phyloP scores from a whole-genome alignment of 2,329 filamentous ascomycete genomes.

The Epichloe sp. region DNA sequence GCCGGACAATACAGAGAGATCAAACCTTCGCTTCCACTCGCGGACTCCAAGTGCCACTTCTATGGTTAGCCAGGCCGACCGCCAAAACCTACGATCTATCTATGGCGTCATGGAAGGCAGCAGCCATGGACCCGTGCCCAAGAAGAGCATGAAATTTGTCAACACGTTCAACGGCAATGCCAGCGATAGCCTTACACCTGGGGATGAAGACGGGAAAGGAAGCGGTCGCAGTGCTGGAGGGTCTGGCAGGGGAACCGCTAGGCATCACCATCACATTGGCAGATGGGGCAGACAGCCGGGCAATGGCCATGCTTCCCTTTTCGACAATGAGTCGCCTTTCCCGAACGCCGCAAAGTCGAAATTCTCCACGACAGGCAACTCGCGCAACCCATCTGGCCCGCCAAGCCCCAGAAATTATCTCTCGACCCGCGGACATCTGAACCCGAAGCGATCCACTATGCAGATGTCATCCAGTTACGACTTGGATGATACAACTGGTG shows the following conservation, averaged over 20 bases:
- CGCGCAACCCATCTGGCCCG: slow-evolving; percentile 53
- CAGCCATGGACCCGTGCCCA: slow-evolving; percentile 31
- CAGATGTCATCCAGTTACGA: slow-evolving; percentile 58
- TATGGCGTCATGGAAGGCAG: slow-evolving; percentile 52
- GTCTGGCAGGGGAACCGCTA: slow-evolving; percentile 50
- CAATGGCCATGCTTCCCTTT: slow-evolving; percentile 56
- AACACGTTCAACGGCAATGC: slow-evolving; percentile 58
- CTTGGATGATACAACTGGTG: slow-evolving; percentile 64
- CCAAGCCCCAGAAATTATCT: slow-evolving; percentile 52
- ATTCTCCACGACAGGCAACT: slow-evolving; percentile 29
- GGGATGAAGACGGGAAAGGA: slow-evolving; percentile 55
- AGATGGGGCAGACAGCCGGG: slow-evolving; percentile 60
- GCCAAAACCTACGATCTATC: slow-evolving; percentile 48
- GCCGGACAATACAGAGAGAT: slow-evolving; percentile 47
- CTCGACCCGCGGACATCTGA: slow-evolving; percentile 18
- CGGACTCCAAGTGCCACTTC: slow-evolving; percentile 91
- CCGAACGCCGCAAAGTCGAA: slow-evolving; percentile 52
- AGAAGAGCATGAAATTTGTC: slow-evolving; percentile 94
- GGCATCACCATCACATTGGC: slow-evolving; percentile 63
- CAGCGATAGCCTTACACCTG: slow-evolving; percentile 36
- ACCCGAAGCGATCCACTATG: slow-evolving; percentile 37
- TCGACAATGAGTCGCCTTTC: slow-evolving; percentile 70
- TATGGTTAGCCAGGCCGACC: slow-evolving; percentile 56
- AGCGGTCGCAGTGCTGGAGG: slow-evolving; percentile 47
- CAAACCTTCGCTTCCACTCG: slow-evolving; percentile 70